Evolutionary conservation across 176 grass and related monocot species (phyloP).

Genomic region (Oryza meyeriana): DNA sequence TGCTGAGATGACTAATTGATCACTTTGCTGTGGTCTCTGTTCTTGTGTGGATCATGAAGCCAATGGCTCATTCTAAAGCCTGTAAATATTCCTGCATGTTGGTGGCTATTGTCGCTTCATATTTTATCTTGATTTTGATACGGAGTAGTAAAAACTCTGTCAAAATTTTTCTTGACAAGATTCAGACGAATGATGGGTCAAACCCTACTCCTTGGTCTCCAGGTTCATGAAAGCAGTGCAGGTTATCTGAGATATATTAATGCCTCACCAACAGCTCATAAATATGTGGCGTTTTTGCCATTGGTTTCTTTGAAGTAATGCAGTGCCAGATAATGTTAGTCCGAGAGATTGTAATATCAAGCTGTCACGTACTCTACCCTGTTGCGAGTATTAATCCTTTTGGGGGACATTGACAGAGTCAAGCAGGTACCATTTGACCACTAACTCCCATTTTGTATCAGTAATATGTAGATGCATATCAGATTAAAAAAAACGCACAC

Average conservation of each 20-base stretch:
- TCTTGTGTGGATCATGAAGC: background rate
- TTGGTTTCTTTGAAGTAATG: background rate
- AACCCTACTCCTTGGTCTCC: background rate
- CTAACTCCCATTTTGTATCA: background rate
- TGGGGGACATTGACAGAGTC: background rate
- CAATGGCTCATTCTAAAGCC: background rate
- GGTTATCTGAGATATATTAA: background rate
- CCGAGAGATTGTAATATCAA: background rate
- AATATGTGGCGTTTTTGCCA: background rate
- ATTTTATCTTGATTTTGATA: background rate
- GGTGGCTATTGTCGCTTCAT: background rate
- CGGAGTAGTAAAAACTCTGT: too few relatives aligned
- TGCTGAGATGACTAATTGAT: conserved; percentile 15
- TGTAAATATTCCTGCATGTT: background rate
- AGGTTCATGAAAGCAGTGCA: background rate
- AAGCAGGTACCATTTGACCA: background rate
- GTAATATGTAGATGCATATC: background rate
- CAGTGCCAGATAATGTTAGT: background rate
- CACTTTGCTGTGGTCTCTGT: background rate
- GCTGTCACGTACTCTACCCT: background rate
- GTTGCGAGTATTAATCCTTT: background rate
- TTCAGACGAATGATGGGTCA: background rate
- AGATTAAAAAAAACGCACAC: background rate
- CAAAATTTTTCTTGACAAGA: background rate
- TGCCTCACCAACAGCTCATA: conserved; percentile 11